A percentile compares a stretch with the other conserved stretches of the same genome.
Conservation (phyloP, 1,139 yeast species). For the Scheffersomyces insectosa region DNA sequence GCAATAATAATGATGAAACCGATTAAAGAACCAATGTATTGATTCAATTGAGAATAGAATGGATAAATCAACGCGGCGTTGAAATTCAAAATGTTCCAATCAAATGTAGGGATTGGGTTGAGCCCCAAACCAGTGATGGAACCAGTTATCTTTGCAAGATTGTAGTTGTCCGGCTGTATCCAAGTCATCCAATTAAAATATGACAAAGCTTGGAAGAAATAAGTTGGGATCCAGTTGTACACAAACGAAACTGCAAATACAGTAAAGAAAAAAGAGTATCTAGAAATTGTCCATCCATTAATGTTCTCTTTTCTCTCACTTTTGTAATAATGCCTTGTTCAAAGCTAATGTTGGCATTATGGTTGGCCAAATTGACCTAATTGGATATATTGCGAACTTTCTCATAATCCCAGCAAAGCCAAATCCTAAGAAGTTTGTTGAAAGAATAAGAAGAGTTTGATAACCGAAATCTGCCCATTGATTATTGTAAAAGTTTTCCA, state of each 20-base stretch:
- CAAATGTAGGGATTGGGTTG: constrained; percentile 55
- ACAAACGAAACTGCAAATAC: constrained; percentile 37
- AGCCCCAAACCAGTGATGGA: constrained; percentile 49
- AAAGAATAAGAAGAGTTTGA: constrained; percentile 48
- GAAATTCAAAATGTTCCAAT: constrained; percentile 41
- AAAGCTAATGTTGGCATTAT: constrained; percentile 55
- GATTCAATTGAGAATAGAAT: constrained; percentile 37
- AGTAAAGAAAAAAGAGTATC: constrained; percentile 48
- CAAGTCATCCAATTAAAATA: constrained; percentile 65
- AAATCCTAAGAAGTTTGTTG: constrained; percentile 61
- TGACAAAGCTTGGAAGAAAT: constrained; percentile 49
- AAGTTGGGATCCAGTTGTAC: constrained; percentile 61
- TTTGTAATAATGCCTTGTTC: constrained; percentile 49
- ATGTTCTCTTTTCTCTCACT: constrained; percentile 41
- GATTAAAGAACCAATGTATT: constrained; percentile 39
- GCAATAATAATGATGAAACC: constrained; percentile 42
- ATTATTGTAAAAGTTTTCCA: constrained; percentile 37
- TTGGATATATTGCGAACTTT: constrained; percentile 55
- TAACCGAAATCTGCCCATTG: constrained; percentile 41
- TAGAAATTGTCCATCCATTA: constrained; percentile 54
- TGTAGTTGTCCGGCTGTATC: constrained; percentile 57
- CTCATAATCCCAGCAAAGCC: constrained; percentile 65
- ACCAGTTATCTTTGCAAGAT: constrained; percentile 58
- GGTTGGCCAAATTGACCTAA: constrained; percentile 58
- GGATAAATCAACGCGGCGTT: constrained; percentile 18